Percentiles rank a stretch among this genome's conserved stretches.
Evolutionary conservation across 441 rosid genomes (phyloP).

Genomic region (Populus tomentosa): DNA sequence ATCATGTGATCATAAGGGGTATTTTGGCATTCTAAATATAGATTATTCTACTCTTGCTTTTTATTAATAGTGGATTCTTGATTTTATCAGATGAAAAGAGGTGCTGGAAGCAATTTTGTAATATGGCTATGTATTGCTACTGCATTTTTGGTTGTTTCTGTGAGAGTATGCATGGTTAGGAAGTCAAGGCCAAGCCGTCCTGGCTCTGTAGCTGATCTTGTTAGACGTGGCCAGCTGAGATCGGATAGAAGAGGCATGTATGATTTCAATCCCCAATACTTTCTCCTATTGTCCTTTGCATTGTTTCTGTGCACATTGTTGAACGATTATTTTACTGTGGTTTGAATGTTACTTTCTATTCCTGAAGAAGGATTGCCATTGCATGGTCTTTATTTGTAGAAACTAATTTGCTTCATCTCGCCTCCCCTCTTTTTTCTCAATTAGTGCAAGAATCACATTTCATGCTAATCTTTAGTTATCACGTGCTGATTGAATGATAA

Average conservation of each 20-base stretch:
- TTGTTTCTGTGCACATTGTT: not conserved
- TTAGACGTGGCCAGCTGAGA: constrained; percentile 92
- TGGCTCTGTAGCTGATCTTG: constrained; percentile 93
- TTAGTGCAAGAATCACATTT: not conserved
- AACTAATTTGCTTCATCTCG: not conserved
- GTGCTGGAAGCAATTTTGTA: constrained; percentile 35
- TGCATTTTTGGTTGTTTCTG: constrained; percentile 46
- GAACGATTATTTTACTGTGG: not conserved
- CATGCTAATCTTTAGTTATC: not conserved
- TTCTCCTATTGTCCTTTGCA: not conserved
- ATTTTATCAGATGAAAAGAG: constrained; percentile 39
- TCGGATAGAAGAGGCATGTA: constrained; percentile 99
- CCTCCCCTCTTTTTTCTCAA: not conserved
- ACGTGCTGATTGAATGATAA: not conserved
- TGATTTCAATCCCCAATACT: constrained; percentile 36
- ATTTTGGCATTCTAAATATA: not conserved
- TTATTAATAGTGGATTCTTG: not conserved
- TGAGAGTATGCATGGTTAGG: constrained; percentile 40
- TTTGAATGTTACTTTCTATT: not conserved
- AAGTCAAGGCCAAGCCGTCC: constrained; percentile 48
- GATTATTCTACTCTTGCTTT: not conserved
- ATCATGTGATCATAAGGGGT: not conserved
- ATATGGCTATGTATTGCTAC: constrained; percentile 48
- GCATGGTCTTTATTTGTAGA: not conserved
- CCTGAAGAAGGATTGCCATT: not conserved